Conservation (phyloP, 2,329 filamentous ascomycete species). For the Ceratocystis harringtonii region DNA sequence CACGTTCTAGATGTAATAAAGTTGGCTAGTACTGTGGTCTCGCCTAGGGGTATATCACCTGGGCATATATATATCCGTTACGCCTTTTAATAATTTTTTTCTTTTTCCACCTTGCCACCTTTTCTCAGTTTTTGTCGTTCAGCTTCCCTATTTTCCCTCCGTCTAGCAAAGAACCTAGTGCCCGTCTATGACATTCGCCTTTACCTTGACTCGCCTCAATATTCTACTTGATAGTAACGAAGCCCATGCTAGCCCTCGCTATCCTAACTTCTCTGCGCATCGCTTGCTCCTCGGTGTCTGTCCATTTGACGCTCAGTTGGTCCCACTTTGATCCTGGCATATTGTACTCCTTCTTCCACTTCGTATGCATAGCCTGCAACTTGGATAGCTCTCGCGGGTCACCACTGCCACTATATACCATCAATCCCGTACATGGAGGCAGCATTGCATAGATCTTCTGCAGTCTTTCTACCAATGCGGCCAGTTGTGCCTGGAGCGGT, state of each 20-base stretch:
- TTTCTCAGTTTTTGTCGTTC: background rate
- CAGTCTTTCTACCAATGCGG: conserved; percentile 34
- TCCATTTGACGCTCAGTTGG: conserved; percentile 51
- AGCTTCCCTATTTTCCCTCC: no score
- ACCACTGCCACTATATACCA: conserved; percentile 51
- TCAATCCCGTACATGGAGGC: conserved; percentile 49
- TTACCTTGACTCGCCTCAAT: background rate
- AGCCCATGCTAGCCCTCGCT: conserved; percentile 48
- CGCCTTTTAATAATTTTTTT: background rate
- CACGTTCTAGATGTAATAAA: background rate
- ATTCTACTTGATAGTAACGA: conserved; percentile 46
- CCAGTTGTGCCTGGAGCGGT: conserved; percentile 33
- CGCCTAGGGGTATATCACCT: no score
- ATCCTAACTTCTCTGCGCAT: conserved; percentile 40
- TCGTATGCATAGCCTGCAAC: conserved; percentile 43
- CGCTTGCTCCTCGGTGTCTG: conserved; percentile 49
- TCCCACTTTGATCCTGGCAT: conserved; percentile 50
- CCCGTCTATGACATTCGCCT: background rate
- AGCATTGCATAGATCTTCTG: conserved; percentile 40
- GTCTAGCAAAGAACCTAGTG: no score
- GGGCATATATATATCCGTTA: no score
- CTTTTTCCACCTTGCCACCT: background rate
- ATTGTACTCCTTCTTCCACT: conserved; percentile 50
- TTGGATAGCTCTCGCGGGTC: conserved; percentile 52
- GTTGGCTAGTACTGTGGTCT: no score